A percentile compares a stretch with the other conserved stretches of the same genome.
Conservation (phyloP, 2,329 filamentous ascomycete species). For the Neurospora sp. region DNA sequence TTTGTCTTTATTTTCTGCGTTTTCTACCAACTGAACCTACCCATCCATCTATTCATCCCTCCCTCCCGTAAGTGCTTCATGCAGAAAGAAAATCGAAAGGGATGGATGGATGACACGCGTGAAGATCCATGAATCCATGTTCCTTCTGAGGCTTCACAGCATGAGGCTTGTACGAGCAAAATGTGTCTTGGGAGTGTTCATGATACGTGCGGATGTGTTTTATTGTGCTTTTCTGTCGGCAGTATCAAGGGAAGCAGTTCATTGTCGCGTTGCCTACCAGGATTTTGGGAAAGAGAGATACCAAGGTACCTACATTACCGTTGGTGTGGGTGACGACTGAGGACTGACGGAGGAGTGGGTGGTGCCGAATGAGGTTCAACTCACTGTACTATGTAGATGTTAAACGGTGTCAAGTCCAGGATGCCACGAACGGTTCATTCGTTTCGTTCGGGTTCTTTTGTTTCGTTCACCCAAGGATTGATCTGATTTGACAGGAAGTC, state of each 20-base stretch:
- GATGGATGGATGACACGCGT: neutral
- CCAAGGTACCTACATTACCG: neutral
- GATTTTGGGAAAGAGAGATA: neutral
- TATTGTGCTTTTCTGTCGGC: neutral
- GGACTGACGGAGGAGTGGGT: neutral
- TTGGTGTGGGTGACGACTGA: neutral
- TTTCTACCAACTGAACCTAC: neutral
- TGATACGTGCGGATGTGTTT: neutral
- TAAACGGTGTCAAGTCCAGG: neutral
- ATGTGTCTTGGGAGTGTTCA: neutral
- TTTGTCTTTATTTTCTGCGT: neutral
- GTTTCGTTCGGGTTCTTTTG: neutral
- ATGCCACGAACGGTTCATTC: neutral
- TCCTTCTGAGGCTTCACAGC: neutral
- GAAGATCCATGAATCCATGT: neutral
- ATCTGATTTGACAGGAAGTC: neutral
- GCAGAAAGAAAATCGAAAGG: neutral
- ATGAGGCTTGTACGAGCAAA: neutral
- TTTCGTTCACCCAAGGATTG: neutral
- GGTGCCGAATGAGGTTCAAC: neutral
- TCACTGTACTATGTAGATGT: neutral
- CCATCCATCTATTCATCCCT: neutral
- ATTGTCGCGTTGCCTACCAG: neutral
- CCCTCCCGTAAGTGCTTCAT: neutral
- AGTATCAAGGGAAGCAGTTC: neutral